Evolutionary conservation across 306 rosid species (phyloP), one percentile per base, ranked within the genome.

Genomic region (Mucuna pruriens): DNA sequence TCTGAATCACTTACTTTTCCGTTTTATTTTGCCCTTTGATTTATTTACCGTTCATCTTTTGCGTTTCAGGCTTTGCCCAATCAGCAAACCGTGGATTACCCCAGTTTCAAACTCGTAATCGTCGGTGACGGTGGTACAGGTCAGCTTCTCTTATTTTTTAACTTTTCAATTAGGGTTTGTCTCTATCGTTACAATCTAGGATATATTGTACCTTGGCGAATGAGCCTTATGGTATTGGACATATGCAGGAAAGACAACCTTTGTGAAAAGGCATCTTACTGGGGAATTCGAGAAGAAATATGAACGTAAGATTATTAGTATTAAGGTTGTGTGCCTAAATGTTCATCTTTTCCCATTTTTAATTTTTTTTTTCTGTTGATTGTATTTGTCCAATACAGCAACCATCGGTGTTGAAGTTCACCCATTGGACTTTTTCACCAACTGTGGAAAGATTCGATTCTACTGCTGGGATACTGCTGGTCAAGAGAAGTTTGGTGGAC

Each of bases 81-180:
- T 83, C 97, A 92, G 87, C 93, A 90, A 78, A 92, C 93, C 11
- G 97, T 92, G 11, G 95, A 92, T 13, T 92, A 90, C 78, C 97
- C 95, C 0, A 92, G 93, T 80, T 90, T 92, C 87, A 92, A 92
- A 90, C 97, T 92, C 65, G 97, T 92, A 12, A 86, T 92, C 36
- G 97, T 92, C 6, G 97, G 97, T 2, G 97, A 92, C 23, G 97
- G 97, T 48, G 97, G 97, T 84, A 92, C 97, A 1, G 97, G 97
- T 90, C 2, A 6, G 13, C 0, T 12, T 12, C 10, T 46, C 9
- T 10, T 31, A 0, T 15, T 20, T 36, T 46, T 46, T 2, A 38
- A 6, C 0, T 2, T 4, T n/a, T 75, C 23, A 48, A 4, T 16
- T 0, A 48, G 2, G 60, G 10, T 52, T 52, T 17, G 22, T 6